Evolutionary conservation across 495 filamentous ascomycete genomes (phyloP), one percentile per base, ranked within the genome.

Genomic region (Penicillium salamii): DNA sequence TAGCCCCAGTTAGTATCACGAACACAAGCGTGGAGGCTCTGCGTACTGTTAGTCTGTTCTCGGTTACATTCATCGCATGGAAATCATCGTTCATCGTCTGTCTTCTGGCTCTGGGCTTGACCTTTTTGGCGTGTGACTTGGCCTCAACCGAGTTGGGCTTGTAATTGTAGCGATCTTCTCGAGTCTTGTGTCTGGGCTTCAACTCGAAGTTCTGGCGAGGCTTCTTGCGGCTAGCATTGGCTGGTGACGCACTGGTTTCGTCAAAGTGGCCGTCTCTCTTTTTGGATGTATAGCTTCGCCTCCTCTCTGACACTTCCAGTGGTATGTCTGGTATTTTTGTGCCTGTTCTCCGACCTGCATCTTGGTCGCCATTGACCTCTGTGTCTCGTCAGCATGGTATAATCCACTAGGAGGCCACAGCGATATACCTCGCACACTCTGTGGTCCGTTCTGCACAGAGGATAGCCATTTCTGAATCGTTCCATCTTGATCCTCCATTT

Each of bases 21-120:
- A 68, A 47, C 66, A 50, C 39, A 33, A 32, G 29, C 46, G 46
- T 20, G 34, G 18, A 3, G n/a, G 12, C 18, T 31, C 31, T 19
- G 54, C 76, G 58, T 69, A 88, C 85, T 14, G 85, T 89, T 42
- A 88, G 69, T 31, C 87, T 79, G 7, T 79, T 72, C 36, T 72
- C 73, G 14, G 76, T 65, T 17, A 91, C 80, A 56, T 84, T 85
- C 21, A 81, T 68, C 34, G 85, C 84, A 13, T 75, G 70, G 53
- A 89, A 91, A 20, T 76, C 73, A 38, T 81, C 74, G 58, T 85
- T 79, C 9, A 88, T 66, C 19, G 77, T 70, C 50, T 65, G 68
- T 42, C 72, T 78, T 28, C 61, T 61, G 42, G 55, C 65, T 26
- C 53, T 63, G 41, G 66, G 65, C 46, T 62, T 66, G n/a, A 40